Evolutionary conservation across 208 protist species (phyloP).

Genomic region (Trypanosoma mega): DNA sequence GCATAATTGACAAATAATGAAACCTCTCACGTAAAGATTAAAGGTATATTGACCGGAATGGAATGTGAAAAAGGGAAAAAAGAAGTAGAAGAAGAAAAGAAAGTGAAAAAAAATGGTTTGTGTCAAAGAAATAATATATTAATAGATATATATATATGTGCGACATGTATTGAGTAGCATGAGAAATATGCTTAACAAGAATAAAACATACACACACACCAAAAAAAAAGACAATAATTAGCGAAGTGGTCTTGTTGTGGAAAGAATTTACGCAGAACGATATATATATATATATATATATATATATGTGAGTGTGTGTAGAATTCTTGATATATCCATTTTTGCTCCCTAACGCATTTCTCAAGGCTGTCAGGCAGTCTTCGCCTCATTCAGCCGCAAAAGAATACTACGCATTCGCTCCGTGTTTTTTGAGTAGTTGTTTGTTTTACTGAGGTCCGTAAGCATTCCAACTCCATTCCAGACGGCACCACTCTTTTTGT

Average conservation of each 20-base stretch:
- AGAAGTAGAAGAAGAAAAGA: slow-evolving; percentile 11
- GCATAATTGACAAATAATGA: too few relatives aligned
- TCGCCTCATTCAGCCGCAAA: slow-evolving; percentile 32
- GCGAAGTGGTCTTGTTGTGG: too few relatives aligned
- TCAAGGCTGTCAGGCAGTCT: slow-evolving; percentile 4
- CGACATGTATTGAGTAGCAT: too few relatives aligned
- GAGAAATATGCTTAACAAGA: too few relatives aligned
- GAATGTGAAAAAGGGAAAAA: slow-evolving; percentile 1
- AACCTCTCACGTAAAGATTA: slow-evolving; percentile 28
- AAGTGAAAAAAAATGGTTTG: slow-evolving; percentile 12
- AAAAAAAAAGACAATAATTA: too few relatives aligned
- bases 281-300: slow-evolving; percentile 2
- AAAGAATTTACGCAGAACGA: too few relatives aligned
- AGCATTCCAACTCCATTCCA: slow-evolving; percentile 75
- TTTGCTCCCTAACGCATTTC: too few relatives aligned
- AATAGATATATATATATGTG: too few relatives aligned
- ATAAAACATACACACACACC: too few relatives aligned
- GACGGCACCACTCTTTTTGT: slow-evolving; percentile 59
- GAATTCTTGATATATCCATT: too few relatives aligned
- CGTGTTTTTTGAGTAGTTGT: slow-evolving; percentile 77
- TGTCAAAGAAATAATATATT: too few relatives aligned
- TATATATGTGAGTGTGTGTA: not conserved
- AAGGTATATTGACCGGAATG: slow-evolving; percentile 1
- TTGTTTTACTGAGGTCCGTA: slow-evolving; percentile 75
- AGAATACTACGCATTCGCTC: slow-evolving; percentile 81